Conservation (phyloP, 1,139 yeast species). For the Yamadazyma diospyri region DNA sequence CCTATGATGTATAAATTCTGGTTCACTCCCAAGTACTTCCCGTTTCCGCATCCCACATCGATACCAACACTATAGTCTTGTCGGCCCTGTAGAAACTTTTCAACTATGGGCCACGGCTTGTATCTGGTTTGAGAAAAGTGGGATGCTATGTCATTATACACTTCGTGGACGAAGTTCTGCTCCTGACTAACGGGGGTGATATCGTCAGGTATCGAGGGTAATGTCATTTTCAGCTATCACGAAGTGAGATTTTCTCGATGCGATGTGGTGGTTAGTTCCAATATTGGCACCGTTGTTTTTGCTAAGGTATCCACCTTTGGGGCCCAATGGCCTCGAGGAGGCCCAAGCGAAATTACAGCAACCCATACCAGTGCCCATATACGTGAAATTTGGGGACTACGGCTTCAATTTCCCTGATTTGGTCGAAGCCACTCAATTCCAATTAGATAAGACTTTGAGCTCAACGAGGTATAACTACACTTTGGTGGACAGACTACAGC, state of each 20-base stretch:
- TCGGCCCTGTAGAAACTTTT: slow-evolving; percentile 50
- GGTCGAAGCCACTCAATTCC: slow-evolving; percentile 38
- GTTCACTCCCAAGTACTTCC: slow-evolving; percentile 80
- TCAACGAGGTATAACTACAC: slow-evolving; percentile 2
- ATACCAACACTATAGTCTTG: slow-evolving; percentile 41
- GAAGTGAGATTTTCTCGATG: neutral
- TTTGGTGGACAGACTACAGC: slow-evolving; percentile 2
- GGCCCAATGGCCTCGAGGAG: neutral
- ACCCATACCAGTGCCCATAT: slow-evolving; percentile 23
- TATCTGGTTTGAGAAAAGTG: slow-evolving; percentile 93
- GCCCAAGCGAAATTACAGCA: neutral
- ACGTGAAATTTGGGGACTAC: slow-evolving; percentile 31
- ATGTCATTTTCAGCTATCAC: slow-evolving; percentile 20
- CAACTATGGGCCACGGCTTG: slow-evolving; percentile 98
- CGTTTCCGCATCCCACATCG: slow-evolving; percentile 96
- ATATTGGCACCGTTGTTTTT: slow-evolving; percentile 5
- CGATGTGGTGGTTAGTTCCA: slow-evolving; percentile 8
- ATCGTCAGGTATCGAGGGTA: slow-evolving; percentile 30
- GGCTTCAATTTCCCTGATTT: slow-evolving; percentile 49
- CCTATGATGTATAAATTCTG: slow-evolving; percentile 68
- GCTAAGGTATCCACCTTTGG: neutral
- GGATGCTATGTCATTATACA: slow-evolving; percentile 85
- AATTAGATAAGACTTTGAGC: slow-evolving; percentile 22
- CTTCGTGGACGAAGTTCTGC: slow-evolving; percentile 76
- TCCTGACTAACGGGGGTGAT: slow-evolving; percentile 59